phyloP scores from a whole-genome alignment of 108 stramenopile species.

The Cafeteria roenbergensis region DNA sequence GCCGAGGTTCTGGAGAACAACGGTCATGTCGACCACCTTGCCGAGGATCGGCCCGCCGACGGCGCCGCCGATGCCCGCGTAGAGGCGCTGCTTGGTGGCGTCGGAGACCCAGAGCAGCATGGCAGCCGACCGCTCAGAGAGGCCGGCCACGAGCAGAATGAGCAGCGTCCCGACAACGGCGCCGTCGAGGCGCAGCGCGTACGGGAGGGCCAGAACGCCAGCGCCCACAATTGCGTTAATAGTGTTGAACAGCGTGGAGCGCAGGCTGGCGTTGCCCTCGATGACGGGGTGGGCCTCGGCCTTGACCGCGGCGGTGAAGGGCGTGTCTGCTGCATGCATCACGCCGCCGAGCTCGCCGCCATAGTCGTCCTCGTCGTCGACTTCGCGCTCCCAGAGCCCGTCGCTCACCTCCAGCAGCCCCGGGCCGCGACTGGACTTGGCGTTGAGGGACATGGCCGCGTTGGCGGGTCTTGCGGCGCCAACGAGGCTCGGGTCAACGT shows the following conservation, averaged over 20 bases:
- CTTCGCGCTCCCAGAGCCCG: no score
- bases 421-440: no score
- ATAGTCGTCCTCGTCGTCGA: no score
- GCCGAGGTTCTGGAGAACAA: constrained; percentile 4
- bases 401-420: no score
- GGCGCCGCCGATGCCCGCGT: not conserved
- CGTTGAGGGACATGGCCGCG: no score
- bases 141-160: not conserved
- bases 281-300: not conserved
- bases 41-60: not conserved
- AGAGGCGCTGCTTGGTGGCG: not conserved
- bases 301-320: no score
- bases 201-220: not conserved
- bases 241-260: not conserved
- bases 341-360: no score
- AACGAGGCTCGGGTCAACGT: no score
- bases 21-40: not conserved
- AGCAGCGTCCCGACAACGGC: constrained; percentile 3
- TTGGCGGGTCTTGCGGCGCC: no score
- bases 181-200: not conserved
- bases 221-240: not conserved
- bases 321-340: no score
- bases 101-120: constrained; percentile 2
- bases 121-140: not conserved
- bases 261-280: not conserved